Conservation (phyloP, 73 alveolate genomes). For the Stentor roeselii region DNA sequence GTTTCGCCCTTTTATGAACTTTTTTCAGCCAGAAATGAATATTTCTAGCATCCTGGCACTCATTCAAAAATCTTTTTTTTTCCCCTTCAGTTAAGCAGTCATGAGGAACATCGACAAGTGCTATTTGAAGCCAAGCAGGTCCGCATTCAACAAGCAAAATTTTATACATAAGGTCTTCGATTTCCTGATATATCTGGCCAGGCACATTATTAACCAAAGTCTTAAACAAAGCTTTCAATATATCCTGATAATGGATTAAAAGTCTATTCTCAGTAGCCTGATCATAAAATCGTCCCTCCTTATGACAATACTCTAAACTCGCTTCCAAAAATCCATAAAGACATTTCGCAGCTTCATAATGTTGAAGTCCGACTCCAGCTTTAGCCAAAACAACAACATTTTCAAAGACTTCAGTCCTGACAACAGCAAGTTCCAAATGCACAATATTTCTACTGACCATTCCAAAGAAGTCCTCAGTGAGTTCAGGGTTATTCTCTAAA, state of each 20-base stretch:
- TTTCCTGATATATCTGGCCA: neutral
- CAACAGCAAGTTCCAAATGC: neutral
- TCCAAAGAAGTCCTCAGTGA: conserved; percentile 30
- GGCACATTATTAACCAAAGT: neutral
- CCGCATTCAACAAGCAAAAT: neutral
- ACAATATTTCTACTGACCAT: conserved; percentile 1
- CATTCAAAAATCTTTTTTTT: neutral
- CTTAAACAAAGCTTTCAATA: neutral
- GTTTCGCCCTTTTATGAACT: conserved; percentile 21
- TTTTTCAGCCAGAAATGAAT: conserved; percentile 22
- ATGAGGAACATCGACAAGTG: conserved; percentile 14
- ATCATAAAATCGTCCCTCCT: neutral
- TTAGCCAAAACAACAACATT: neutral
- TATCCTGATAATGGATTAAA: neutral
- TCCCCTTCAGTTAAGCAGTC: conserved; percentile 27
- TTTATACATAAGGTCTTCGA: neutral
- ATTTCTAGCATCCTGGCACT: neutral
- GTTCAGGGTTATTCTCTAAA: conserved; percentile 11
- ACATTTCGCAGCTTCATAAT: conserved; percentile 30
- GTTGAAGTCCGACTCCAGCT: conserved; percentile 28
- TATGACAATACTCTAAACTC: neutral
- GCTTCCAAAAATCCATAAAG: conserved; percentile 16
- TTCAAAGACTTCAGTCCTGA: neutral
- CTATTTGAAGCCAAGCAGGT: conserved; percentile 16
- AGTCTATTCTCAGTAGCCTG: neutral